A percentile compares a stretch with the other conserved stretches of the same genome.
These are phyloP conservation scores for Xylaria intraflava DNA, from an alignment of 495 filamentous ascomycete genomes.

Conservation along the genomic window DNA sequence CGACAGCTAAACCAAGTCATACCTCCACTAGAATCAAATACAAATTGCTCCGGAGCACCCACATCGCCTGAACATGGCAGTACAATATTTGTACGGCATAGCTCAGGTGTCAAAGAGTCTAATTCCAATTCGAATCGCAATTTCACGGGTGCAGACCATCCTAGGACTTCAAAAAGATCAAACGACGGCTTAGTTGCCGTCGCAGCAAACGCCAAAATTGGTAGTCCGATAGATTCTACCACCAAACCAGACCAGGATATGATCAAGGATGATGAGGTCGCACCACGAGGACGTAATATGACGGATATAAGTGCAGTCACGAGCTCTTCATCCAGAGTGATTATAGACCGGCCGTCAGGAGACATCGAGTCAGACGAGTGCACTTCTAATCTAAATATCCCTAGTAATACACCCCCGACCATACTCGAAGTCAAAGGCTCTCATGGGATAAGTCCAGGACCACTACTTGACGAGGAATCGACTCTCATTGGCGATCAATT, in stretches of 20 bases:
- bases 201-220: not conserved
- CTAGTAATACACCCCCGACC: not conserved
- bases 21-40: not conserved
- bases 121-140: not conserved
- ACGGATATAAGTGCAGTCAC: not conserved
- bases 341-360: not conserved
- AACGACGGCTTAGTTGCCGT: not conserved
- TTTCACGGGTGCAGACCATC: not conserved
- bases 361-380: not conserved
- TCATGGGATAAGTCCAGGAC: not conserved
- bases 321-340: not conserved
- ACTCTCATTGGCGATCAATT: conserved; percentile 15
- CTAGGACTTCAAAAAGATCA: not conserved
- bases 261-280: not conserved
- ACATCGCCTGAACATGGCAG: conserved; percentile 5
- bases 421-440: not conserved
- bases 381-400: not conserved
- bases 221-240: not conserved
- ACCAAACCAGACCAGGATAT: not conserved
- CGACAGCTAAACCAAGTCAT: conserved; percentile 10
- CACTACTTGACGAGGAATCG: conserved; percentile 9
- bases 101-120: not conserved
- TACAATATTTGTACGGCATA: not conserved
- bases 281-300: not conserved
- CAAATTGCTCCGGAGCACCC: not conserved